Evolutionary conservation across 345 rosid species (phyloP), one percentile per base, ranked within the genome.

Genomic region (Dipteronia dyeriana): DNA sequence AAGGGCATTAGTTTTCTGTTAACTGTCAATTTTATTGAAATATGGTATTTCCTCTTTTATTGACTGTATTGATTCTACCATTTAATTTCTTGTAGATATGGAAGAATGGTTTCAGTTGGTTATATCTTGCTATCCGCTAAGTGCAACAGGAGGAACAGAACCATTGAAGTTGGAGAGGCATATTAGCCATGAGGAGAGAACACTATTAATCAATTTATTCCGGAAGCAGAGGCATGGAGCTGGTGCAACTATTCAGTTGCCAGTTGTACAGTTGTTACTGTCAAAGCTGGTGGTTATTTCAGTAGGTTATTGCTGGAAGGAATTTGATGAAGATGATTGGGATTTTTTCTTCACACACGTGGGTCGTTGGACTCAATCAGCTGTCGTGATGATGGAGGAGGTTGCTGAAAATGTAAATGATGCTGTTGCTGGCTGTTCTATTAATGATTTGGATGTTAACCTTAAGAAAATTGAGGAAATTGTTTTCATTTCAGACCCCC

Each of bases 331-430:
- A 78, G 96, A 89, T 71, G 99, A 95, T 83, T 95, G 99, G 98
- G 90, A 87, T 25, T 93, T 93, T 76, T 85, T 91, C 73, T 89
- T 92, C 75, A 86, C 81, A 59, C 88, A 84, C 53, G 72, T 86
- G 77, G 93, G 87, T 84, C 73, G 88, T 82, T 92, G 89, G 92
- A 90, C 92, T 81, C 97, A 95, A 85, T 90, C 96, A 66, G 95
- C 88, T 34, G 98, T 95, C 76, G 94, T 95, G 75, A 80, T 89
- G 73, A 88, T 94, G 97, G 99, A 95, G 87, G 97, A 95, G 79
- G 84, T 85, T 65, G 83, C 94, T 64, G 99, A 95, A 86, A 90
- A 81, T 81, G 90, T 93, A 78, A 91, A 87, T 70, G 91, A 91
- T 79, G 75, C 78, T 73, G 76, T 89, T 54, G 78, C 83, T 71